Conservation (phyloP, 768 basidiomycete species). For the Panus rudis region DNA sequence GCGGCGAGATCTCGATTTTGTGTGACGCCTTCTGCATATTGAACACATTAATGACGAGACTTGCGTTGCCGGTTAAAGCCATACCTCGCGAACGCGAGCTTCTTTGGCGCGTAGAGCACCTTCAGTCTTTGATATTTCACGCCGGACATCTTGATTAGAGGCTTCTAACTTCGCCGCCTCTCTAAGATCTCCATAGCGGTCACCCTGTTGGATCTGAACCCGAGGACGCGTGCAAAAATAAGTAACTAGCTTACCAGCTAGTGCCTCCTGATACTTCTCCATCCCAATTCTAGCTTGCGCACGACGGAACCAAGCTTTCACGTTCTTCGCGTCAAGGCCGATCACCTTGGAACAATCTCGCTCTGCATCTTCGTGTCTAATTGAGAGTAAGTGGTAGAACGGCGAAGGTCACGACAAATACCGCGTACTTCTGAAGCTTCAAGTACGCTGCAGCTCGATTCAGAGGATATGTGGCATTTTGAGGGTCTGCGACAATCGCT, state of each 20-base stretch:
- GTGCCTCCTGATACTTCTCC: conserved; percentile 50
- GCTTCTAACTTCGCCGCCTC: no score
- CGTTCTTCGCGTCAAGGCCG: conserved; percentile 46
- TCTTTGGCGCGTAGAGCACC: no score
- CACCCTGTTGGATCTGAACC: no score
- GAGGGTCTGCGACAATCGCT: conserved; percentile 64
- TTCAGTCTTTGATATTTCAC: no score
- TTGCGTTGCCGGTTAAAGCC: no score
- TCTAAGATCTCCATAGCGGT: no score
- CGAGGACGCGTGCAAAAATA: no score
- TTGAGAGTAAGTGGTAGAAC: not conserved
- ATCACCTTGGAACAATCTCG: conserved; percentile 71
- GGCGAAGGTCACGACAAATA: conserved; percentile 1
- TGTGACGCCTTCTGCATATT: no score
- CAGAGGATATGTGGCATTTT: conserved; percentile 71
- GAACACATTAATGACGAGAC: no score
- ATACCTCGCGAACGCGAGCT: no score
- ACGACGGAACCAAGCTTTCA: conserved; percentile 76
- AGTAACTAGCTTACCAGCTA: conserved; percentile 41
- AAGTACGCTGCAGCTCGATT: conserved; percentile 91
- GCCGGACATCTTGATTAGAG: no score
- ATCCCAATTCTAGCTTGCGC: conserved; percentile 62
- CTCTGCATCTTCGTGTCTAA: conserved; percentile 72
- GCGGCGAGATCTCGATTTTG: no score
- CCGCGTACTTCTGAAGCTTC: conserved; percentile 91